Conservation (phyloP, 805 yeast species). For the Candida insectalens region DNA sequence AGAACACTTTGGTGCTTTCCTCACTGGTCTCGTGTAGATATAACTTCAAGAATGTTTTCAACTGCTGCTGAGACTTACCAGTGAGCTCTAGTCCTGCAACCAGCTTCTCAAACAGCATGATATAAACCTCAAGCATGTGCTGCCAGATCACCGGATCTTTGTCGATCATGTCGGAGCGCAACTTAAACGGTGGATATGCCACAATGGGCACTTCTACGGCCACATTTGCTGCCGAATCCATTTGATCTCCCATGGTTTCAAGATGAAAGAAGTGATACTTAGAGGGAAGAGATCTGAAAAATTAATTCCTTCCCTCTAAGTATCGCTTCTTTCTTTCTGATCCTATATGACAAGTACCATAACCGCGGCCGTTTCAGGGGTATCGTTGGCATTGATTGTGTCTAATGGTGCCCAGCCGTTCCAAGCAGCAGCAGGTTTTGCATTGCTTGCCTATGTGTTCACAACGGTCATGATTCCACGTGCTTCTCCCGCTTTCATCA, state of each 20-base stretch:
- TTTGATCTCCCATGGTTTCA: no score
- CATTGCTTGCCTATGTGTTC: slow-evolving; percentile 53
- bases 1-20: slow-evolving; percentile 51
- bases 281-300: no score
- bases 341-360: no score
- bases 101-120: slow-evolving; percentile 39
- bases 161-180: slow-evolving; percentile 69
- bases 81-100: slow-evolving; percentile 24
- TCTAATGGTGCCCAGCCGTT: slow-evolving; percentile 32
- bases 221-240: no score
- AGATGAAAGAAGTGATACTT: no score
- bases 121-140: slow-evolving; percentile 57
- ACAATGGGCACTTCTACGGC: slow-evolving; percentile 49
- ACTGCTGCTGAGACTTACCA: slow-evolving; percentile 48
- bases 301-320: no score
- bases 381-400: slow-evolving; percentile 9
- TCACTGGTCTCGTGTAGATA: slow-evolving; percentile 52
- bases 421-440: slow-evolving; percentile 55
- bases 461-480: slow-evolving; percentile 59
- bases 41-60: slow-evolving; percentile 44
- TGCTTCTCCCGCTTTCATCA: slow-evolving; percentile 55
- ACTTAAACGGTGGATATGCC: slow-evolving; percentile 63
- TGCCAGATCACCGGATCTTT: slow-evolving; percentile 82
- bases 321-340: no score
- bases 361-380: slow-evolving; percentile 6